Percentiles rank a stretch among this genome's conserved stretches.
Evolutionary conservation across 768 basidiomycete genomes (phyloP).

Genomic region (Kondoa malvinella): DNA sequence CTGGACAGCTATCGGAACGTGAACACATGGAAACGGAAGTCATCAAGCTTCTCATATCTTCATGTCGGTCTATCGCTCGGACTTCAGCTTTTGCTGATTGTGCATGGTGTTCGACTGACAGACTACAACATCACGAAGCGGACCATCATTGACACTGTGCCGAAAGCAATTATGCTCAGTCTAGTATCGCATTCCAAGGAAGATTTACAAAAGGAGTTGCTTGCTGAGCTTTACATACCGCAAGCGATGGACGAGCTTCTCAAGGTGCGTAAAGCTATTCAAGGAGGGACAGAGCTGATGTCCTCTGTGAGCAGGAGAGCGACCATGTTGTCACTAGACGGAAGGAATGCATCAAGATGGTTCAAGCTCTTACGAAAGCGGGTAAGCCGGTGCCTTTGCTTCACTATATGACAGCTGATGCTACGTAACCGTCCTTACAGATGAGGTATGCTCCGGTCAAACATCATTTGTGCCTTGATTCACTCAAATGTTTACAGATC

Average conservation of each 20-base stretch:
- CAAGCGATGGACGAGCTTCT: slow-evolving; percentile 86
- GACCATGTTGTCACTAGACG: slow-evolving; percentile 73
- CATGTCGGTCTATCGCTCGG: slow-evolving; percentile 29
- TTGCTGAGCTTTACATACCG: slow-evolving; percentile 92
- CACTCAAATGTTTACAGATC: background rate
- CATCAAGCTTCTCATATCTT: slow-evolving; percentile 92
- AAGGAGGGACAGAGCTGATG: no score
- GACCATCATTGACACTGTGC: slow-evolving; percentile 99
- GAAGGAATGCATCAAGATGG: slow-evolving; percentile 87
- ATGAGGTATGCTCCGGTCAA: slow-evolving; percentile 7
- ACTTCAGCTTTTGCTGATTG: slow-evolving; percentile 1
- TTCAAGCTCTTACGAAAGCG: slow-evolving; percentile 84
- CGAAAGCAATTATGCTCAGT: slow-evolving; percentile 50
- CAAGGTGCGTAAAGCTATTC: slow-evolving; percentile 41
- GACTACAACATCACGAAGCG: slow-evolving; percentile 90
- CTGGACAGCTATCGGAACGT: slow-evolving; percentile 74
- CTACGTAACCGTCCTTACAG: slow-evolving; percentile 31
- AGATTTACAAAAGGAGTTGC: slow-evolving; percentile 75
- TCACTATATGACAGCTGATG: no score
- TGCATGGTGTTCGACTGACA: background rate
- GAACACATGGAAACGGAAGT: slow-evolving; percentile 98
- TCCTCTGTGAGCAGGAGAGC: slow-evolving; percentile 34
- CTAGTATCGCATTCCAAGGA: slow-evolving; percentile 88
- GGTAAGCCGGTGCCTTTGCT: slow-evolving; percentile 69
- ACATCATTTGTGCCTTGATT: background rate